Evolutionary conservation across 2,329 filamentous ascomycete genomes (phyloP).

Genomic region (Sarocladium kiliense): DNA sequence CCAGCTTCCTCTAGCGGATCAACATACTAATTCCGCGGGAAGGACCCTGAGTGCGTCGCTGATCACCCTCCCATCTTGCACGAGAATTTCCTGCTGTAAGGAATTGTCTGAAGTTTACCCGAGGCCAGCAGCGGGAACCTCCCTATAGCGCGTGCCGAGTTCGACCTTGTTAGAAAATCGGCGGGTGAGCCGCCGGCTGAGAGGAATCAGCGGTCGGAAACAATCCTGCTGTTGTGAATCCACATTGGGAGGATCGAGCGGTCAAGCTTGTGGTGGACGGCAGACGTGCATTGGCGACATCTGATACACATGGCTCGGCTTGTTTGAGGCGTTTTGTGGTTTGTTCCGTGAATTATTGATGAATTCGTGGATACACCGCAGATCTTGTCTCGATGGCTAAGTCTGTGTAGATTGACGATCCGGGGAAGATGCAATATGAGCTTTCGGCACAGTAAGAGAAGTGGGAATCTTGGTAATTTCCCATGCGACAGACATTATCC

Average conservation of each 20-base stretch:
- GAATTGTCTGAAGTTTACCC: neutral
- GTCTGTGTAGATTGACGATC: no score
- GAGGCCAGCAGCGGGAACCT: no score
- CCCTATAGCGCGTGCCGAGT: no score
- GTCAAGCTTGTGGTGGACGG: neutral
- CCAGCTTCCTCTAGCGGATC: neutral
- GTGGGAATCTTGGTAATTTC: no score
- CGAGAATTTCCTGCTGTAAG: neutral
- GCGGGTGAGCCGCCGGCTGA: neutral
- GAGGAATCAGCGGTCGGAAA: neutral
- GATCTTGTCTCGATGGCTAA: neutral
- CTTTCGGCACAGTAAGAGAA: no score
- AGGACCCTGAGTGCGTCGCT: slow-evolving; percentile 6
- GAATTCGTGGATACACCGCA: neutral
- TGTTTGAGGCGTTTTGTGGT: neutral
- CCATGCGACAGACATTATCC: no score
- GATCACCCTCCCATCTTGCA: neutral
- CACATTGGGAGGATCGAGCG: neutral
- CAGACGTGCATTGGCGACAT: neutral
- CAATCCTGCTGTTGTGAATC: neutral
- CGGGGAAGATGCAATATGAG: no score
- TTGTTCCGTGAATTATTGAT: no score
- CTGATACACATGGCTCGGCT: neutral
- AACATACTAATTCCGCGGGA: neutral
- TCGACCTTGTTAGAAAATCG: neutral